A percentile compares a stretch with the other conserved stretches of the same genome.
These are phyloP conservation scores for fission yeast (Schizosaccharomyces pombe) DNA, from an alignment of 805 yeast genomes.

Conservation along the genomic window ASM294v3 CU329670.1:4921001-4921500, in stretches of 20 bases:
- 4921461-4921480: conserved; percentile 61
- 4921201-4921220: conserved; percentile 9
- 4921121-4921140: conserved; percentile 27
- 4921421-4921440: conserved; percentile 44
- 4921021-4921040: conserved; percentile 8
- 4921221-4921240: background rate
- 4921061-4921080: background rate
- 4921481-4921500: conserved; percentile 75
- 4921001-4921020: conserved; percentile 55
- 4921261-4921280: conserved; percentile 25
- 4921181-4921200: conserved; percentile 16
- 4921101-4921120: conserved; percentile 16
- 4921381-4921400: conserved; percentile 49
- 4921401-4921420: conserved; percentile 53
- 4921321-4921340: conserved; percentile 21
- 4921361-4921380: conserved; percentile 16
- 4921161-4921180: conserved; percentile 44
- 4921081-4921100: background rate
- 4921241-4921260: conserved; percentile 24
- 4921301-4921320: conserved; percentile 76
- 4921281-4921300: conserved; percentile 64
- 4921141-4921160: conserved; percentile 35
- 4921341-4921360: conserved; percentile 4
- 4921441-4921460: conserved; percentile 62
- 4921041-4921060: background rate